Evolutionary conservation across 208 protist species (phyloP).

Genomic region (Jaenimonas drosophilae): DNA sequence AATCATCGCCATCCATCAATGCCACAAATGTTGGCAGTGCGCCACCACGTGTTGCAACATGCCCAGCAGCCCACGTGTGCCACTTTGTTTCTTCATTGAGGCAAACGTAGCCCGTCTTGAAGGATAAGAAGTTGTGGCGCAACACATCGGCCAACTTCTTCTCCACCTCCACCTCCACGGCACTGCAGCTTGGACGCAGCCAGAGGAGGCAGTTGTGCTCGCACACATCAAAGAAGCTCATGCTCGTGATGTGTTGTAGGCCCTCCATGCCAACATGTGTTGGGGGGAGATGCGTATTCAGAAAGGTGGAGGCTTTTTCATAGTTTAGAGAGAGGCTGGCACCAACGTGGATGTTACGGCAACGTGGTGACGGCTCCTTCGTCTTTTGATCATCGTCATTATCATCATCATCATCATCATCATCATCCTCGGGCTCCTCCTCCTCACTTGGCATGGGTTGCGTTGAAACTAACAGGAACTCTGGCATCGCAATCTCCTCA

Average conservation of each 20-base stretch:
- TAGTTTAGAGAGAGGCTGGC: constrained; percentile 45
- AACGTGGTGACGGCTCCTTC: constrained; percentile 15
- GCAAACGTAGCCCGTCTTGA: constrained; percentile 63
- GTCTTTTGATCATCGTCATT: neutral
- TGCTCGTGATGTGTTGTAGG: constrained; percentile 26
- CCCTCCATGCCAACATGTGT: constrained; percentile 27
- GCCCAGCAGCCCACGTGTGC: constrained; percentile 10
- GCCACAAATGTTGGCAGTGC: no score
- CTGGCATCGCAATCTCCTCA: constrained; percentile 36
- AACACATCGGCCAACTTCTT: constrained; percentile 17
- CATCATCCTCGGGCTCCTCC: constrained; percentile 1
- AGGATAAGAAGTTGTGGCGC: constrained; percentile 36
- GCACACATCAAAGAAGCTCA: constrained; percentile 52
- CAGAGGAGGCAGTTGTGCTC: constrained; percentile 61
- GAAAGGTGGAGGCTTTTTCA: constrained; percentile 41
- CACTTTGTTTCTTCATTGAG: constrained; percentile 29
- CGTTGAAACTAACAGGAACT: constrained; percentile 62
- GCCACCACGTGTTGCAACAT: neutral
- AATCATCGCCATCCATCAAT: constrained; percentile 57
- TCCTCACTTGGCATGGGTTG: constrained; percentile 15
- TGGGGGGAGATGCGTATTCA: constrained; percentile 32
- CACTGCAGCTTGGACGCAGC: constrained; percentile 41
- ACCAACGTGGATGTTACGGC: constrained; percentile 46
- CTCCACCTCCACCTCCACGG: constrained; percentile 4
- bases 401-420: constrained; percentile 2